Evolutionary conservation across 768 basidiomycete genomes (phyloP).

Genomic region (Auricularia cornea): DNA sequence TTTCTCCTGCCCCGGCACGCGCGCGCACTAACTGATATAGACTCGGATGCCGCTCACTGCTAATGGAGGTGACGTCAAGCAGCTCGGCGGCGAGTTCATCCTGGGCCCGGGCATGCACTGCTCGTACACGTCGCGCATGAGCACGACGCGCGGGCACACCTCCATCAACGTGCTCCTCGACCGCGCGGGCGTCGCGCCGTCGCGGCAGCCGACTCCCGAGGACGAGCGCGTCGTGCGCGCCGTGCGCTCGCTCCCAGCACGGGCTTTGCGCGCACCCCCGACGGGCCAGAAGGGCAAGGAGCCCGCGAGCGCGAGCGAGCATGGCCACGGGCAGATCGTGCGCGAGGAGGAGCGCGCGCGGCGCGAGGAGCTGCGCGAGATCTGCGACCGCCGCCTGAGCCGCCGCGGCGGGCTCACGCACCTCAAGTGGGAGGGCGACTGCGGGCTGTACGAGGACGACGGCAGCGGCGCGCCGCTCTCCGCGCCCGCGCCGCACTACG

Average conservation of each 20-base stretch:
- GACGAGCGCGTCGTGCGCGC: background rate
- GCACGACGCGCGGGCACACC: conserved; percentile 60
- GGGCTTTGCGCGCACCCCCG: background rate
- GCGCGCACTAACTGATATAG: background rate
- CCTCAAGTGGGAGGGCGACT: background rate
- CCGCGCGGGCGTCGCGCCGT: conserved; percentile 40
- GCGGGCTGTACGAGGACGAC: background rate
- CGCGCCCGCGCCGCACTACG: background rate
- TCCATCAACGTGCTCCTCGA: conserved; percentile 61
- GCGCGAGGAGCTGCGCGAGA: background rate
- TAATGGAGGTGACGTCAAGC: conserved; percentile 64
- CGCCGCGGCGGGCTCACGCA: background rate
- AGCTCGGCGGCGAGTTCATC: conserved; percentile 88
- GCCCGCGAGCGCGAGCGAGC: background rate
- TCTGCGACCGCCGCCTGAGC: background rate
- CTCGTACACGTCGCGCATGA: conserved; percentile 81
- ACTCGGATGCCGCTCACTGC: conserved; percentile 69
- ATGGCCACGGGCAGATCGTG: background rate
- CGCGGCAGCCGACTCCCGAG: background rate
- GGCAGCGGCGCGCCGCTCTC: background rate
- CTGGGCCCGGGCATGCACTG: conserved; percentile 57
- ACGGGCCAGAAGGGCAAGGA: background rate
- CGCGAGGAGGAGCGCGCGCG: conserved; percentile 9
- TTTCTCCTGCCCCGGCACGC: background rate
- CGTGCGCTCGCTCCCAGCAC: background rate